Evolutionary conservation across 139 green algal species (phyloP), one percentile per base, ranked within the genome.

Genomic region (Picochlorum sp.): DNA sequence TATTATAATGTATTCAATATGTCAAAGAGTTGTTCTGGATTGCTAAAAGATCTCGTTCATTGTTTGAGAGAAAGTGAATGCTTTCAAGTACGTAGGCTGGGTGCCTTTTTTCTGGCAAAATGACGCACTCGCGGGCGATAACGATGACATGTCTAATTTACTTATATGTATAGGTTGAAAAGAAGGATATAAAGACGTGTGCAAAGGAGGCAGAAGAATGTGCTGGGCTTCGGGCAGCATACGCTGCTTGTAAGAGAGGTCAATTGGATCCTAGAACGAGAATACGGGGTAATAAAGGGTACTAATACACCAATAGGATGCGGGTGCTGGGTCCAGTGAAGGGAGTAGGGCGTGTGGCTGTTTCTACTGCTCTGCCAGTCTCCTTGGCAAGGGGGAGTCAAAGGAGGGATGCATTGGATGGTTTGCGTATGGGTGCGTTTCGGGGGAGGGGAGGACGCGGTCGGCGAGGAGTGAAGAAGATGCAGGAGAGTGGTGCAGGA

Each of bases 221-320:
- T 50, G 66, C 83, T 24, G 49, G 68, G 8, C 75, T 86, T 30
- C 70, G 85, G 21, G 80, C 79, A 55, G 63, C 82, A 1, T 77
- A 88, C 13, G 85, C 84, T 49, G 62, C 80, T 9, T 94, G 87
- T 59, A 85, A 82, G 55, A 57, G 75, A 10, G 84, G 85, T 1
- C 83, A 91, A 61, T 20, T 90, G 15, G 87, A 94, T 55, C 78
- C 85, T 5, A 65, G 87, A 6, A 81, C 68, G 2, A 70, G 87
- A 16, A 88, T 94, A 26, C 75, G 80, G 32, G 87, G 87, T 23
- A 91, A 94, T 68, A 90, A 91, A 24, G 79, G 75, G 0, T 85
- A 88, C 57, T 88, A 66, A 41, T 14, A 52, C 21, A 26, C 1
- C 8, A 18, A 26, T 54, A 26, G 4, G 47, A 23, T 23, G 16